Evolutionary conservation across 805 yeast genomes (phyloP).

Genomic region (Myxozyma monticola): DNA sequence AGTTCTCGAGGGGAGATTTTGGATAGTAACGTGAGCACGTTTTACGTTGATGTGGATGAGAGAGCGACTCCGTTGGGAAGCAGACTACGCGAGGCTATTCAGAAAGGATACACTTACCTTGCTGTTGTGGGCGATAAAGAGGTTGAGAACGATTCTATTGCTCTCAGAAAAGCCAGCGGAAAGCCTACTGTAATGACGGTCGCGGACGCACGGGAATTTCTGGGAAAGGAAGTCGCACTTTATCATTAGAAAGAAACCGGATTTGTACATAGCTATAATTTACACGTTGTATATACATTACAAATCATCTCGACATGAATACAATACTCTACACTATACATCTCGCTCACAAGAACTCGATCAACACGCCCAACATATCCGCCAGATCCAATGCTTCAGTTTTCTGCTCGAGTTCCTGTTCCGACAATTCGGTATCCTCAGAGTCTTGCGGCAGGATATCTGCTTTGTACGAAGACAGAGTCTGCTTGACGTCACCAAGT

Average conservation of each 20-base stretch:
- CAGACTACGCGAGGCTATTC: slow-evolving; percentile 75
- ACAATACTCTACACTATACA: not conserved
- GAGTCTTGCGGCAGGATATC: slow-evolving; percentile 25
- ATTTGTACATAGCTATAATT: not conserved
- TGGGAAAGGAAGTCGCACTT: slow-evolving; percentile 5
- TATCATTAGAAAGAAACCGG: slow-evolving; percentile 1
- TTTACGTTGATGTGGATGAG: slow-evolving; percentile 72
- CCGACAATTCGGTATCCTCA: slow-evolving; percentile 10
- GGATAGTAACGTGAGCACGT: slow-evolving; percentile 58
- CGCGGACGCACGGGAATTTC: slow-evolving; percentile 13
- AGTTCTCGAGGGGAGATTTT: slow-evolving; percentile 46
- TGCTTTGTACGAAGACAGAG: slow-evolving; percentile 13
- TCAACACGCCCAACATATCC: slow-evolving; percentile 25
- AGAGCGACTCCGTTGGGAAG: slow-evolving; percentile 77
- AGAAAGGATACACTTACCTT: slow-evolving; percentile 73
- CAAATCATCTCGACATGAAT: no score
- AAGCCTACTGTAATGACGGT: slow-evolving; percentile 36
- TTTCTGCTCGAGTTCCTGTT: slow-evolving; percentile 19
- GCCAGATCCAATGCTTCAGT: slow-evolving; percentile 24
- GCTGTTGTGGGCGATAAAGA: slow-evolving; percentile 89
- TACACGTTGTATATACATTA: not conserved
- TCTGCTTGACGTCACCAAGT: slow-evolving; percentile 12
- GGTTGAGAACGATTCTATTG: slow-evolving; percentile 54
- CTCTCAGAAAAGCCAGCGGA: slow-evolving; percentile 61
- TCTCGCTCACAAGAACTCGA: slow-evolving; percentile 16